A percentile compares a stretch with the other conserved stretches of the same genome.
phyloP scores from a whole-genome alignment of 345 rosid species.

The Durio zibethinus region DNA sequence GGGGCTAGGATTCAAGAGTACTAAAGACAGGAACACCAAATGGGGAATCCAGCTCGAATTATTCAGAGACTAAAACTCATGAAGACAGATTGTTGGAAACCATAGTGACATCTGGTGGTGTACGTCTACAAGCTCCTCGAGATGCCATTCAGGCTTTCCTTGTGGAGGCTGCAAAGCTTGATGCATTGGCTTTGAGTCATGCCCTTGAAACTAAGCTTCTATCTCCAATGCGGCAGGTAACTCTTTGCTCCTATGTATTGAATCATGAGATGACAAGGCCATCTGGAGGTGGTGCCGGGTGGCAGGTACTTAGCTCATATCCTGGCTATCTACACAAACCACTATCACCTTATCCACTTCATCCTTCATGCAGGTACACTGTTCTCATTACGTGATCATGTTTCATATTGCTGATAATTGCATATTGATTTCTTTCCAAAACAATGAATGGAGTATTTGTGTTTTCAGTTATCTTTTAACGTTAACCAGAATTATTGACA shows the following conservation, averaged over 20 bases:
- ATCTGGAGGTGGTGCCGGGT: background rate
- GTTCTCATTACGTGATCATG: background rate
- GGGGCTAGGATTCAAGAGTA: constrained; percentile 53
- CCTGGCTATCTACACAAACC: background rate
- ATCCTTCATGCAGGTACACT: background rate
- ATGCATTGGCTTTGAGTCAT: constrained; percentile 62
- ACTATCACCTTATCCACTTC: background rate
- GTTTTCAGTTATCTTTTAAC: background rate
- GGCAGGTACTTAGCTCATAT: background rate
- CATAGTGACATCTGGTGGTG: constrained; percentile 89
- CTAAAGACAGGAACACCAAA: constrained; percentile 29
- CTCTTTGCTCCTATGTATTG: constrained; percentile 9
- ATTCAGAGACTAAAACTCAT: constrained; percentile 57
- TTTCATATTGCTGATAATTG: constrained; percentile 2
- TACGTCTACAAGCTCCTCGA: constrained; percentile 92
- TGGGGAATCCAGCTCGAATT: constrained; percentile 51
- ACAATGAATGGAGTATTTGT: background rate
- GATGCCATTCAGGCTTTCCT: constrained; percentile 87
- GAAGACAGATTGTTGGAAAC: constrained; percentile 92
- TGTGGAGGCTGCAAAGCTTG: constrained; percentile 80
- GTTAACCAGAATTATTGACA: constrained; percentile 14
- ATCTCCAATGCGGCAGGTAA: constrained; percentile 92
- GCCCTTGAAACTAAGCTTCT: constrained; percentile 86
- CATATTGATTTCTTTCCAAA: background rate
- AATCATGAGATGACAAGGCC: constrained; percentile 10